Base-by-base conservation (phyloP, 2,329 filamentous ascomycete species). In the Dendryphion nanum region DNA sequence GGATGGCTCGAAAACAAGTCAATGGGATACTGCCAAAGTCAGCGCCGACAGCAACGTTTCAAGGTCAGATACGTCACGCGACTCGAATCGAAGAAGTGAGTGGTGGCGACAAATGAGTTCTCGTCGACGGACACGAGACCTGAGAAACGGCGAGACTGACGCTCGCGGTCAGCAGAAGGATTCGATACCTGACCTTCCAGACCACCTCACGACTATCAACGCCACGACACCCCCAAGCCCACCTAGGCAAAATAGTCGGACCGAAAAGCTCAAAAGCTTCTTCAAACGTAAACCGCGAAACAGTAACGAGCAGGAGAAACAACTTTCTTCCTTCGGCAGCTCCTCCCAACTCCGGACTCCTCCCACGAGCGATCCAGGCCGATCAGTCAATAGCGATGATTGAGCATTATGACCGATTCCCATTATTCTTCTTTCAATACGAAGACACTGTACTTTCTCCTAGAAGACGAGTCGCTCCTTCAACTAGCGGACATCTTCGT, bases 101-200 rank as follows among this genome's bases (percentile, higher is more conserved):
- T 65, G 61, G 61, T 65, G 62, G 62, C 52, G 57, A 33, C 59
- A 59, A 28, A 59, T 61, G 51, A 55, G 62, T 29, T 51, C 55
- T 17, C 51, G 51, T 14, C 44, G 59, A 30, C 57, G 57, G 26
- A 44, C 52, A 26, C 47, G 54, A 18, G 59, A 63, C 33, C 24
- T 47, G 18, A 54, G 59, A 41, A 60, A 61, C 36, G 54, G 59
- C 37, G 57, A 61, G 20, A 45, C 42, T 32, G 59, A 60, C 14
- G 41, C 34, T 20, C 45, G 42, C 10, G 42, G 40, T 29, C 56
- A 47, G 19, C 42, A 53, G 5, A 63, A 57, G 38, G 57, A 63
- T 17, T 44, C 46, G 17, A 46, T 40, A 32, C 50, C 58, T 31
- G 47, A 53, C 24, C 45, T 53, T n/a, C 45, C 50, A 13, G 34